These are phyloP conservation scores for Diaporthe nobilis DNA, from an alignment of 2,329 filamentous ascomycete species.

Conservation along the genomic window DNA sequence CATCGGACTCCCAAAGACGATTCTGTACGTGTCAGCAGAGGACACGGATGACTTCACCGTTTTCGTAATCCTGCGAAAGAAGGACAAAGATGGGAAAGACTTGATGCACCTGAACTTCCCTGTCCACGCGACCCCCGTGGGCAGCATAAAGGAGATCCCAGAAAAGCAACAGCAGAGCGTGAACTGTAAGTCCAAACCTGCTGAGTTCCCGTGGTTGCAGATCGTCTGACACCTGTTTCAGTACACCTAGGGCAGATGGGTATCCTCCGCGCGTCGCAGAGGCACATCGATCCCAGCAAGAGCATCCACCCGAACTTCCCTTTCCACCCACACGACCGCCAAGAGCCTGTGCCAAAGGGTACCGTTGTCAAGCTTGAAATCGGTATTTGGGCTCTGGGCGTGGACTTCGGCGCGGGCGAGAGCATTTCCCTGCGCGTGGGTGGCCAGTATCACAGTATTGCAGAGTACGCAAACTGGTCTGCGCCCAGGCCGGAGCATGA, in stretches of 20 bases:
- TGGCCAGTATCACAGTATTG: constrained; percentile 54
- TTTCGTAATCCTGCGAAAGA: constrained; percentile 60
- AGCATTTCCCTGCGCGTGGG: constrained; percentile 46
- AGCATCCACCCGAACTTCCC: constrained; percentile 52
- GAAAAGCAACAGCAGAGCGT: constrained; percentile 55
- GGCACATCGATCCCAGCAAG: constrained; percentile 52
- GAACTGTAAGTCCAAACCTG: constrained; percentile 45
- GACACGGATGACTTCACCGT: constrained; percentile 60
- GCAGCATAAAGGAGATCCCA: constrained; percentile 47
- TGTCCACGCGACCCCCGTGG: constrained; percentile 46
- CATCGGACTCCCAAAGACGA: constrained; percentile 62
- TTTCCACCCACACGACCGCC: constrained; percentile 55
- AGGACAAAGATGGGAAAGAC: constrained; percentile 56
- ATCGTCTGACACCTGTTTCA: not conserved
- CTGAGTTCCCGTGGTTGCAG: not conserved
- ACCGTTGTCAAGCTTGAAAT: constrained; percentile 61
- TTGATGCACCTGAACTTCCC: constrained; percentile 61
- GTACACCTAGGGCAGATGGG: constrained; percentile 58
- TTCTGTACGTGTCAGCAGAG: constrained; percentile 60
- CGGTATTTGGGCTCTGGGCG: constrained; percentile 62
- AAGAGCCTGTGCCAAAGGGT: constrained; percentile 57
- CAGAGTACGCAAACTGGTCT: constrained; percentile 56
- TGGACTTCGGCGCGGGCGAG: constrained; percentile 60
- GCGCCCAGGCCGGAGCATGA: constrained; percentile 56
- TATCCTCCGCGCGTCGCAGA: constrained; percentile 60